Evolutionary conservation across 2,329 filamentous ascomycete genomes (phyloP), one percentile per base, ranked within the genome.

Genomic region (Huntiella decipiens): DNA sequence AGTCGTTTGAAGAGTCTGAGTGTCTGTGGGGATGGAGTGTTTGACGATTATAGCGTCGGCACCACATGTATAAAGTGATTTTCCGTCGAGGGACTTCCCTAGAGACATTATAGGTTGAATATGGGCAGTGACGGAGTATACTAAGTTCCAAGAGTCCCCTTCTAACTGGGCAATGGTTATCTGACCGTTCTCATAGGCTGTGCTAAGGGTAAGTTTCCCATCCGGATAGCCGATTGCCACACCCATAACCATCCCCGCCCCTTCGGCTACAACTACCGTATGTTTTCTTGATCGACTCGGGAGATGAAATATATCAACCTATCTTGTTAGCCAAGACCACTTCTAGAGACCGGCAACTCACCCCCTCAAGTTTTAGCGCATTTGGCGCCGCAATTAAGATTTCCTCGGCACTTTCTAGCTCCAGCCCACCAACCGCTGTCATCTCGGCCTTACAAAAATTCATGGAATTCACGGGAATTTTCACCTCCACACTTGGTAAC

Each of bases 171-270:
- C 75, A 1, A 85, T 73, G 45, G 77, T 74, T 1, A 75, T 76
- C 45, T 79, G 70, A 1, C 91, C 91, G 54, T 83, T 85, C 61
- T 98, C 91, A 58, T 91, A 95, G 8, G 81, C 88, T 2, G 79
- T 77, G 7, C 82, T 62, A 5, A 94, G 65, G 4, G 76, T 72
- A 1, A 88, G 62, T 13, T 60, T 58, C 11, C 58, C 61, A 33
- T 63, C 53, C 4, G 65, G 60, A 50, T 71, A 63, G 48, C 81
- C 68, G 3, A 88, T 60, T 6, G 68, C 63, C 13, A 95, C 62
- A 4, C 82, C 77, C 91, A 96, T 96, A 35, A 85, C 76, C 87
- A 96, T 96, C 46, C 83, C 84, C 56, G 70, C 67, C 53, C 70
- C 70, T 38, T 61, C 61, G 17, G 61, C 60, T 31, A 67, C 56